phyloP scores from a whole-genome alignment of 768 basidiomycete species.

The Epithele typhae region DNA sequence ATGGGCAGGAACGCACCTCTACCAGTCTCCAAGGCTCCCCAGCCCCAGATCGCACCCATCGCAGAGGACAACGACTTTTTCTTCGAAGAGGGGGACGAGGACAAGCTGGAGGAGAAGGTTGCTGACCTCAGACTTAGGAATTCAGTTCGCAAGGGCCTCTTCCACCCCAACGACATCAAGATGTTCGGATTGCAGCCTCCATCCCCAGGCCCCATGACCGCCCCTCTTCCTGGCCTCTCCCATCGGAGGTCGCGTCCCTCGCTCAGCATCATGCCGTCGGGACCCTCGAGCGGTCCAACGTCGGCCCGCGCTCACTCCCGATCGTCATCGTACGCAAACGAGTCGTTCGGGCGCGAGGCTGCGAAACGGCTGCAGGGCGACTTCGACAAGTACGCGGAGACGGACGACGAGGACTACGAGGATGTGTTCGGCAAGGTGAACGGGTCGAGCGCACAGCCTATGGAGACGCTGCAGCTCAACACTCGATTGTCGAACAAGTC shows the following conservation, averaged over 20 bases:
- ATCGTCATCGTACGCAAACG: constrained; percentile 42
- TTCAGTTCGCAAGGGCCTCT: constrained; percentile 66
- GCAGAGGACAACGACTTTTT: constrained; percentile 89
- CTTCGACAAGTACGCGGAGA: constrained; percentile 84
- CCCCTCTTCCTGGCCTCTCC: constrained; percentile 56
- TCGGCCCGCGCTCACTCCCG: constrained; percentile 44
- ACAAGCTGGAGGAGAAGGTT: constrained; percentile 68
- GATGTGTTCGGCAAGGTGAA: constrained; percentile 87
- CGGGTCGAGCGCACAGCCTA: constrained; percentile 56
- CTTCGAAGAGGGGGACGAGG: constrained; percentile 66
- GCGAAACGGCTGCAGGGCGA: constrained; percentile 55
- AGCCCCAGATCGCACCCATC: constrained; percentile 59
- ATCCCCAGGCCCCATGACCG: constrained; percentile 59
- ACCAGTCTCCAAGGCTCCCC: constrained; percentile 53
- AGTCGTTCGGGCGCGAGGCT: constrained; percentile 66
- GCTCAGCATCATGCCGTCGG: constrained; percentile 36
- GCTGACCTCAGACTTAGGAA: constrained; percentile 83
- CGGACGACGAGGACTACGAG: constrained; percentile 90
- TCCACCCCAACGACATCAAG: constrained; percentile 89
- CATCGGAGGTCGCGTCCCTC: constrained; percentile 51
- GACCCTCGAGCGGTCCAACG: constrained; percentile 16
- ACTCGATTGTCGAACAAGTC: constrained; percentile 86
- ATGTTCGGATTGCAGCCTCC: constrained; percentile 52
- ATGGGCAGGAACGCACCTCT: constrained; percentile 36
- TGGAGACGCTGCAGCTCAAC: constrained; percentile 79